Percentiles rank a stretch among this genome's conserved stretches.
phyloP scores from a whole-genome alignment of 2,329 filamentous ascomycete species.

The Phaeosphaeria sp. region DNA sequence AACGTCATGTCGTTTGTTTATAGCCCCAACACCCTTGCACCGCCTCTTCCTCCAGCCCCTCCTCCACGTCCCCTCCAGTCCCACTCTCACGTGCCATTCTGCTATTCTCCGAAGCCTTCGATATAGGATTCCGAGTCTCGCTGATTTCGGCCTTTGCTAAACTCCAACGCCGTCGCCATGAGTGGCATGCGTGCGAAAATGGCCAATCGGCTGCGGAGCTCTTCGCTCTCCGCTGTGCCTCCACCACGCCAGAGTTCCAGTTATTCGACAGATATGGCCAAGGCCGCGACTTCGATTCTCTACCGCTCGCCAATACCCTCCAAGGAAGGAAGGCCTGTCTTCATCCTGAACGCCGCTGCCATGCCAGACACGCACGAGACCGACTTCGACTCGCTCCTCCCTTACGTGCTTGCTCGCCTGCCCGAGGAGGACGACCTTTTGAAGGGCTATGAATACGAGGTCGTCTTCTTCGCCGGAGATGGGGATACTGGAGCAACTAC shows the following conservation, averaged over 20 bases:
- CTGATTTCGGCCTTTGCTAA: neutral
- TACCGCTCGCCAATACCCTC: slow-evolving; percentile 61
- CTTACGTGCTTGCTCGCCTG: slow-evolving; percentile 62
- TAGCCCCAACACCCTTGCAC: slow-evolving; percentile 11
- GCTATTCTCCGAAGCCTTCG: neutral
- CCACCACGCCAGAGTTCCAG: slow-evolving; percentile 54
- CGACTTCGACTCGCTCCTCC: slow-evolving; percentile 62
- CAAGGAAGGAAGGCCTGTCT: slow-evolving; percentile 57
- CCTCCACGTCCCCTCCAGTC: slow-evolving; percentile 2
- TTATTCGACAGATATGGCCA: slow-evolving; percentile 57
- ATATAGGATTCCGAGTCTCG: neutral
- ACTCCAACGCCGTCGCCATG: slow-evolving; percentile 29
- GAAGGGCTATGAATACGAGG: slow-evolving; percentile 61
- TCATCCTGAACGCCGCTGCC: slow-evolving; percentile 63
- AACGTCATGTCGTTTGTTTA: slow-evolving; percentile 16
- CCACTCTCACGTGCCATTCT: slow-evolving; percentile 18
- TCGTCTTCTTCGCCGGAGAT: slow-evolving; percentile 65
- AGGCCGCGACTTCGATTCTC: slow-evolving; percentile 59
- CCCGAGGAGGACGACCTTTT: slow-evolving; percentile 63
- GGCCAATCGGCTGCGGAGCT: slow-evolving; percentile 48
- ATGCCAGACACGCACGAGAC: slow-evolving; percentile 61
- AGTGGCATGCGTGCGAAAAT: slow-evolving; percentile 48
- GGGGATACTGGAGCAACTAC: slow-evolving; percentile 52
- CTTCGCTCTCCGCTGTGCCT: slow-evolving; percentile 56
- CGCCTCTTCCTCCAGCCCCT: slow-evolving; percentile 11